A percentile compares a stretch with the other conserved stretches of the same genome.
Evolutionary conservation across 192 early-diverging fungal genomes (phyloP).

Genomic region (Pilobolus umbonatus): DNA sequence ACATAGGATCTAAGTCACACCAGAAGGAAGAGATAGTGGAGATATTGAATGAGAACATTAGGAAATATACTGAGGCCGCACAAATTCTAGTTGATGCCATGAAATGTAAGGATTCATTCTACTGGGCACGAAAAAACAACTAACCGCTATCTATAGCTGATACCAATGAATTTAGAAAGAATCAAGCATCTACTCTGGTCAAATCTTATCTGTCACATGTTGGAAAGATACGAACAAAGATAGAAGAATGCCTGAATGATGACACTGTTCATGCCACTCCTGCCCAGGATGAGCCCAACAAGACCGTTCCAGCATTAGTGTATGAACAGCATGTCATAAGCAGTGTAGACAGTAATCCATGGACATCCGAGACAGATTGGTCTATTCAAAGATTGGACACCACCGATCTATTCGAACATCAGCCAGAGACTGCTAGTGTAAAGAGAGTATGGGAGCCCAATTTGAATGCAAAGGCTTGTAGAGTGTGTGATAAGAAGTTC

Average conservation of each 20-base stretch:
- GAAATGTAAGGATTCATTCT: conserved; percentile 43
- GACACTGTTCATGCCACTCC: conserved; percentile 25
- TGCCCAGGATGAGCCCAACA: conserved; percentile 22
- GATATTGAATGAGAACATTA: conserved; percentile 27
- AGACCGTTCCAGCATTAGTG: conserved; percentile 28
- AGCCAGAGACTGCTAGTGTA: no score
- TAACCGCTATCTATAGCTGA: conserved; percentile 58
- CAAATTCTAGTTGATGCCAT: conserved; percentile 57
- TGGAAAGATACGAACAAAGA: no score
- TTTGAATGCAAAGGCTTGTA: conserved; percentile 61
- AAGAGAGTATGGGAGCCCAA: conserved; percentile 72
- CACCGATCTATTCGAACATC: neutral
- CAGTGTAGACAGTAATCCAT: conserved; percentile 24
- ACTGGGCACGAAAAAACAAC: neutral
- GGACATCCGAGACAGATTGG: conserved; percentile 6
- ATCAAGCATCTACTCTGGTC: conserved; percentile 43
- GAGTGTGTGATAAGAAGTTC: conserved; percentile 65
- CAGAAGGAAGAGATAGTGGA: neutral
- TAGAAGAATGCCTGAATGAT: conserved; percentile 40
- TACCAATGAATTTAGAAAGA: conserved; percentile 42
- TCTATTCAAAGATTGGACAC: neutral
- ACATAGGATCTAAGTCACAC: conserved; percentile 2
- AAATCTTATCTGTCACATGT: conserved; percentile 41
- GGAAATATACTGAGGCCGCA: conserved; percentile 54
- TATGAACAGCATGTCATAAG: conserved; percentile 24